Base-by-base conservation (phyloP, 768 basidiomycete species). In the Lentinula sp. region DNA sequence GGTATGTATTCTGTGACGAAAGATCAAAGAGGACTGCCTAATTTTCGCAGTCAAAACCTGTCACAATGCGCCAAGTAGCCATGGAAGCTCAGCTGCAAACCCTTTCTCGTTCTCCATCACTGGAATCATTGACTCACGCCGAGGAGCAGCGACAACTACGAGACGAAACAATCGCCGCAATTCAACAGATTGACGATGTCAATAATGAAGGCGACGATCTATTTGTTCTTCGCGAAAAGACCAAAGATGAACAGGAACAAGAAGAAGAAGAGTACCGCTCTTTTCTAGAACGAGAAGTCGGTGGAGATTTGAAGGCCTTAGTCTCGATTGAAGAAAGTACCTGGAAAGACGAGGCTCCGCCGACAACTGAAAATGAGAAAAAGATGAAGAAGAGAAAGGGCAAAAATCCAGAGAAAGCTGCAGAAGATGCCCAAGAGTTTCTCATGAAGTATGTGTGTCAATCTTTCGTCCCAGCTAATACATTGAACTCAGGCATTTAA, bases 181-280 rank as follows among this genome's bases (percentile, higher is more conserved):
- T 99, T 73, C 87, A 90, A 60, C 69, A 69, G 1, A 77, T 76
- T 11, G 68, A 72, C 10, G 71, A 67, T 3, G 72, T 68, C 37
- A 70, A 70, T 31, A 80, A 75, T 3, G 79, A 77, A 34, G 79
- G 76, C 11, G 89, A 86, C 10, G 91, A 84, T 40, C 71, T 95
- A 1, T 80, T 97, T 13, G 75, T 90, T 5, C 85, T 84, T 2
- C 80, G 92, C 40, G 87, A 88, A 61, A 91, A 87, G 72, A 89
- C 87, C 0, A 82, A 84, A 64, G 91, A 91, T 61, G 92, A 95
- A 71, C 65, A 81, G 2, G 86, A 89, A 66, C 66, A 71, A 45
- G 93, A 97, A 65, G 92, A 92, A 65, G 88, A 91, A 64, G 93
- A 94, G 66, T 99, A 98, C 68, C 81, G 83, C 23, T 77, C 80